These are phyloP conservation scores for Ophiobolus disseminans DNA, from an alignment of 2,329 filamentous ascomycete genomes.

Conservation along the genomic window DNA sequence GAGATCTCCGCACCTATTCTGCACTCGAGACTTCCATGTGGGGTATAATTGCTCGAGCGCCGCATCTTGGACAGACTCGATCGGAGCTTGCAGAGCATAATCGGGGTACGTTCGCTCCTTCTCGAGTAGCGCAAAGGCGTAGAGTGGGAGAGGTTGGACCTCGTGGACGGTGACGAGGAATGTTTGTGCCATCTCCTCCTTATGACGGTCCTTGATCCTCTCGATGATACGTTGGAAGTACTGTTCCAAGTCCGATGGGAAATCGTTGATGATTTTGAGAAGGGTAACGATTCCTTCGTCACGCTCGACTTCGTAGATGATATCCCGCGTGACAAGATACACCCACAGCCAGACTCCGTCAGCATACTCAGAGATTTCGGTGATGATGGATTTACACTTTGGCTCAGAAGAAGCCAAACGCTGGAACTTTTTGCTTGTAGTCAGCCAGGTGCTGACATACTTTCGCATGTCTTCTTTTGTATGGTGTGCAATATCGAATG, in stretches of 20 bases:
- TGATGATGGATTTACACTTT: not conserved
- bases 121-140: conserved; percentile 13
- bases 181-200: conserved; percentile 19
- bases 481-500: conserved; percentile 3
- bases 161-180: conserved; percentile 14
- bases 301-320: conserved; percentile 1
- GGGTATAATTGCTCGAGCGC: not conserved
- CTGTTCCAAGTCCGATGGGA: conserved; percentile 19
- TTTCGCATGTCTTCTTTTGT: conserved; percentile 5
- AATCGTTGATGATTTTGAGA: conserved; percentile 9
- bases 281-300: conserved; percentile 11
- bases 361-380: conserved; percentile 11
- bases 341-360: conserved; percentile 30
- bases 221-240: conserved; percentile 22
- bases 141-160: conserved; percentile 10
- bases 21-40: conserved; percentile 11
- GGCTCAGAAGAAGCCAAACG: not conserved
- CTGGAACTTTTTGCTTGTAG: not conserved
- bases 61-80: not conserved
- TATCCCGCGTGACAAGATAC: conserved; percentile 12
- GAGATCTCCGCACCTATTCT: conserved; percentile 26
- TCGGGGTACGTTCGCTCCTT: conserved; percentile 4
- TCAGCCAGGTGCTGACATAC: not conserved
- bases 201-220: conserved; percentile 7
- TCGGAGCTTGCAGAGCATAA: conserved; percentile 3